These are phyloP conservation scores for Xylaria venustula DNA, from an alignment of 495 filamentous ascomycete species.

Conservation along the genomic window DNA sequence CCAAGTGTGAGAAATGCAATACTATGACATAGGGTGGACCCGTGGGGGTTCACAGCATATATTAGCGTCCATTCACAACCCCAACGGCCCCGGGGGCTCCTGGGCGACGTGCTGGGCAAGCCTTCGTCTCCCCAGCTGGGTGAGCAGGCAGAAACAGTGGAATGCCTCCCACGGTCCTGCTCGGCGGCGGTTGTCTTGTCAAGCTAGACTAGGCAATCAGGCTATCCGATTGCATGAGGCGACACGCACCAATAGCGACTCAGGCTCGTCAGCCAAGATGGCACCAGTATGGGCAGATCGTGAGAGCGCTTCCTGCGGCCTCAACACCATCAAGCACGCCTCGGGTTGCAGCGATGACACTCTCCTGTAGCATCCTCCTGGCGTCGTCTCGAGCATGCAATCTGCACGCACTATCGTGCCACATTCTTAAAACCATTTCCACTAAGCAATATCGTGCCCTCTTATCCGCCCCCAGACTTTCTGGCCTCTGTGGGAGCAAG, in stretches of 20 bases:
- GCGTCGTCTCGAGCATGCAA: slow-evolving; percentile 13
- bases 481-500: slow-evolving; percentile 16
- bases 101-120: neutral
- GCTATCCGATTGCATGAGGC: slow-evolving; percentile 11
- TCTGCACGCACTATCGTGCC: slow-evolving; percentile 13
- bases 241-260: slow-evolving; percentile 6
- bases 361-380: slow-evolving; percentile 12
- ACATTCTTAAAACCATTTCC: slow-evolving; percentile 1
- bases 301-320: slow-evolving; percentile 12
- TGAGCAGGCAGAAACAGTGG: too few relatives aligned
- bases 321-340: slow-evolving; percentile 9
- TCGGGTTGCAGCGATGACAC: slow-evolving; percentile 13
- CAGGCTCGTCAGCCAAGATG: slow-evolving; percentile 10
- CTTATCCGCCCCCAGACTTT: slow-evolving; percentile 25
- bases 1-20: slow-evolving; percentile 12
- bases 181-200: neutral
- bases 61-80: slow-evolving; percentile 8
- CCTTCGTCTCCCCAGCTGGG: neutral
- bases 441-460: slow-evolving; percentile 15
- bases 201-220: slow-evolving; percentile 13
- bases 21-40: slow-evolving; percentile 4
- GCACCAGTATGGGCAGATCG: slow-evolving; percentile 15
- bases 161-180: too few relatives aligned
- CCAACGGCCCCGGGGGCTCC: slow-evolving; percentile 5
- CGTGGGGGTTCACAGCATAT: slow-evolving; percentile 18